These are phyloP conservation scores for Apiospora arundinis DNA, from an alignment of 2,329 filamentous ascomycete genomes.

Conservation along the genomic window DNA sequence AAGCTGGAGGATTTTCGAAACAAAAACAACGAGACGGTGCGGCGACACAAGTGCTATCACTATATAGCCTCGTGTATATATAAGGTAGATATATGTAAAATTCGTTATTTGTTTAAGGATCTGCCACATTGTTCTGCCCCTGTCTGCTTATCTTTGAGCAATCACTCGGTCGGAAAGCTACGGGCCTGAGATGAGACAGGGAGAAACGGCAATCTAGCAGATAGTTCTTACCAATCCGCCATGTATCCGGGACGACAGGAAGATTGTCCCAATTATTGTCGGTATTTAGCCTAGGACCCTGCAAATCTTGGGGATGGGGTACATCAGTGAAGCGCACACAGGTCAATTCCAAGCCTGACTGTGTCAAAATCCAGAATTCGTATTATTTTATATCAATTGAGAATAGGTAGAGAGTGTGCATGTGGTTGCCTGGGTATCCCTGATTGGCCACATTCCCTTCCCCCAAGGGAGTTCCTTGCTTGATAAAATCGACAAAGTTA, in stretches of 20 bases:
- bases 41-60: background rate
- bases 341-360: background rate
- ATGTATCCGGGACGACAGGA: conserved; percentile 4
- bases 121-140: background rate
- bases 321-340: background rate
- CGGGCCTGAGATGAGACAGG: conserved; percentile 5
- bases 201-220: conserved; percentile 1
- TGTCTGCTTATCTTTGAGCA: background rate
- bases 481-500: background rate
- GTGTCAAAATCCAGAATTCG: background rate
- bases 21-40: background rate
- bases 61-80: background rate
- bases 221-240: background rate
- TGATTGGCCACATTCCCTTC: background rate
- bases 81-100: background rate
- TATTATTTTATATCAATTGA: background rate
- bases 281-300: conserved; percentile 12
- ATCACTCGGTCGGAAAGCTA: background rate
- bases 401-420: background rate
- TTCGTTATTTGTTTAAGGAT: background rate
- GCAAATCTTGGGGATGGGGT: background rate
- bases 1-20: background rate
- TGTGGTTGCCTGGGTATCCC: background rate
- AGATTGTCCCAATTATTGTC: conserved; percentile 6
- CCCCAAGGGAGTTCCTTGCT: background rate